Evolutionary conservation across 106 monocot species (phyloP).

Genomic region (Dendrobium huoshanense): DNA sequence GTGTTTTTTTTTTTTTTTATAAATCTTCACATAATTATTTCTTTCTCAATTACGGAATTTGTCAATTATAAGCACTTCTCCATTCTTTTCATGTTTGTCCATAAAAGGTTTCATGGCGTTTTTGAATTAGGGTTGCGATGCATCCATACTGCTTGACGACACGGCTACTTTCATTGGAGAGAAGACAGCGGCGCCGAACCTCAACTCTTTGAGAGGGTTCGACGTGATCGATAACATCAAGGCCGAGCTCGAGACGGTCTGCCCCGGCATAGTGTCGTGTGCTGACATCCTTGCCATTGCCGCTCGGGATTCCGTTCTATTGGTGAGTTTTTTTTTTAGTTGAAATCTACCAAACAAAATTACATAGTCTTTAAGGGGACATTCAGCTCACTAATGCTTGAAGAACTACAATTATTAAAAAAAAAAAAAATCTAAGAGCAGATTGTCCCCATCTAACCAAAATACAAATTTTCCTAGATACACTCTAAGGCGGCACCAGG

Average conservation of each 20-base stretch:
- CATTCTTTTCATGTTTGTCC: too few relatives aligned
- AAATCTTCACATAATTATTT: background rate
- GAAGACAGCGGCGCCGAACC: constrained; percentile 72
- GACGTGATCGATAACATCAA: constrained; percentile 85
- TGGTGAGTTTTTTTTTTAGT: too few relatives aligned
- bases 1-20: too few relatives aligned
- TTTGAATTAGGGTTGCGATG: constrained; percentile 70
- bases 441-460: too few relatives aligned
- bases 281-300: constrained; percentile 78
- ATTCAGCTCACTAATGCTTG: too few relatives aligned
- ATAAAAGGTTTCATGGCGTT: background rate
- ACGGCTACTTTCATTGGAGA: constrained; percentile 38
- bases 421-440: too few relatives aligned
- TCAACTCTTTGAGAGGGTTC: constrained; percentile 82
- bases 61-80: background rate
- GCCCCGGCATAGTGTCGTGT: constrained; percentile 74
- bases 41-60: background rate
- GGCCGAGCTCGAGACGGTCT: constrained; percentile 50
- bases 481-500: too few relatives aligned
- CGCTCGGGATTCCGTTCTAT: constrained; percentile 59
- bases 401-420: too few relatives aligned
- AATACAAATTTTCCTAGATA: too few relatives aligned
- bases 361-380: too few relatives aligned
- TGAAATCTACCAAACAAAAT: too few relatives aligned
- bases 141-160: constrained; percentile 74